Base-by-base conservation (phyloP, 129 eudicot species). In the Cynara cardunculus region DNA sequence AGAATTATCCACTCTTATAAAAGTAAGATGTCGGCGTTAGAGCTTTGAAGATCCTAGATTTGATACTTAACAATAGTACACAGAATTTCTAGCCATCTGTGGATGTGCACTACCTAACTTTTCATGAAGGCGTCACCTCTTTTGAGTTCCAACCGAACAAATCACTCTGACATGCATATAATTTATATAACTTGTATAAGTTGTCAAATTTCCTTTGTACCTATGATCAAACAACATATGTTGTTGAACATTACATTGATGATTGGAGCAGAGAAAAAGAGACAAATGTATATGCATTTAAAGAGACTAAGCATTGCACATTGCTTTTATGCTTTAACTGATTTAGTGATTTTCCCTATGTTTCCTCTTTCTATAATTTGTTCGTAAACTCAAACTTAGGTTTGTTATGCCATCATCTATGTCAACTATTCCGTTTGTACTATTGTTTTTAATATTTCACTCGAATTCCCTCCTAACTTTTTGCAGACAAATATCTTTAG, bases 401-500 rank as follows among this genome's bases (percentile, higher is more conserved):
- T 18, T 44, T n/a, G 28, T 46, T 25, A 9, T 21, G 26, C 12
- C 53, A 26, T 1, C 41, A 4, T 27, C 41, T 13, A 7, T 10
- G 19, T 49, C 6, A 14, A 5, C 8, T 7, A 6, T 7, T 30
- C 16, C 10, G 32, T 65, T 34, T 30, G 16, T 13, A 3, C 69
- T 31, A 32, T 61, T 11, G 27, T 46, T 19, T 5, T 13, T 73
- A 73, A 7, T 5, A 73, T 24, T 7, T 25, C 14, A 65, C 13
- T 34, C 2, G 72, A 77, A 28, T 39, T 78, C 28, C 70, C 69
- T 70, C 24, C 31, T 76, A 34, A 56, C 61, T 44, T 80, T 74
- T 32, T 72, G 86, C 91, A 92, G 97, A 80, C 97, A 92, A 83
- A 78, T 92, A 35, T 73, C 85, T 39, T 74, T 92, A 9, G 97